Base-by-base conservation (phyloP, 352 stramenopile species). In the Thalassiosira exigua region DNA sequence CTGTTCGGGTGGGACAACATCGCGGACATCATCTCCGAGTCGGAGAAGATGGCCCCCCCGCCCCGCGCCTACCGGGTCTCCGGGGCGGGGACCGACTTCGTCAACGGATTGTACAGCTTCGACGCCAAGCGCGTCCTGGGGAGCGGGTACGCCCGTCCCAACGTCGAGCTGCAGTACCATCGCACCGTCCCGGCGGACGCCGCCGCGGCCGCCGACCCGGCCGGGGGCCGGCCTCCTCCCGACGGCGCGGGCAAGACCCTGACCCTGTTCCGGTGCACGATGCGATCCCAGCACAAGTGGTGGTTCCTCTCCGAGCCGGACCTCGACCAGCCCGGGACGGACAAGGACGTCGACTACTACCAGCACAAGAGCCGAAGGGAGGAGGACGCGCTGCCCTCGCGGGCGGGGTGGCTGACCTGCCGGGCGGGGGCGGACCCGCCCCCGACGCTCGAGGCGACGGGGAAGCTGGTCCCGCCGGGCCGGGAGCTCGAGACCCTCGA, bases 291-390 rank as follows among this genome's bases (percentile, higher is more conserved):
- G 3, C 93, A 98, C 39, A 98, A 98, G 87, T 99, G 96, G 96
- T 99, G 97, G 97, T 99, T 99, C 80, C 96, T 99, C 48, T 98
- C 95, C 24, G 96, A 98, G 75, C 96, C 97, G 0, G 97, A 99
- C 79, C 94, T 96, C 69, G 95, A 98, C 79, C 95, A 98, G 69
- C 96, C 97, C 32, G 97, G 97, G 26, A 98, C 97, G 4, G 96
- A 99, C 79, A 96, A 98, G 75, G 97, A 99, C 85, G 96, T 98
- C 72, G 96, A 99, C 82, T 99, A 99, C 82, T 99, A 99, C 82
- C 96, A 99, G 80, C 96, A 99, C 72, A 97, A 98, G 80, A 98
- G 95, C 1, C 89, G 85, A 41, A 69, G 85, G 65, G 91, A 96
- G 57, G 96, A 99, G 82, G 96, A 98, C 70, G 94, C 88, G 17